A percentile compares a stretch with the other conserved stretches of the same genome.
Conservation (phyloP, 345 rosid species). For the Trapa incisa region DNA sequence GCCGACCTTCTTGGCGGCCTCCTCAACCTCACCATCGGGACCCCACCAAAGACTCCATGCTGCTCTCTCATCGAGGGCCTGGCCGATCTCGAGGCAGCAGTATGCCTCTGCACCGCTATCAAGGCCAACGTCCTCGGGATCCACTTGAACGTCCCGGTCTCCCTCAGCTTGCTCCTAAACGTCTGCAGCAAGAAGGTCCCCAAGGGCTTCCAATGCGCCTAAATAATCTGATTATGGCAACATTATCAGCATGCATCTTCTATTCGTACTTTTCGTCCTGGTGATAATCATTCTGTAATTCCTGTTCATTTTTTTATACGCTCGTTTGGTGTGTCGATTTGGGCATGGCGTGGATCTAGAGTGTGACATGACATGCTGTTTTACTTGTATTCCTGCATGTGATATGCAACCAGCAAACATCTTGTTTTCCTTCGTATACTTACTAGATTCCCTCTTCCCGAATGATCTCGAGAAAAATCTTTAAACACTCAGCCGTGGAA, state of each 20-base stretch:
- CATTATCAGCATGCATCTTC: background rate
- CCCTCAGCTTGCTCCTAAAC: conserved; percentile 61
- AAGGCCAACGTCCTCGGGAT: conserved; percentile 59
- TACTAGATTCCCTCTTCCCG: too few species aligned
- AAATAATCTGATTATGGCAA: background rate
- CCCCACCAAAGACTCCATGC: conserved; percentile 48
- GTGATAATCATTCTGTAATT: too few species aligned
- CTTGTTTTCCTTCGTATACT: too few species aligned
- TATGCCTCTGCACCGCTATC: conserved; percentile 69
- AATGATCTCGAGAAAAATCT: too few species aligned
- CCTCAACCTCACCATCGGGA: conserved; percentile 40
- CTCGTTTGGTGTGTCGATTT: background rate
- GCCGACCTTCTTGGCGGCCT: conserved; percentile 41
- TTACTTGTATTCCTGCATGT: background rate
- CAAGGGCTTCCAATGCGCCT: conserved; percentile 48
- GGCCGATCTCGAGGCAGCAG: conserved; percentile 49
- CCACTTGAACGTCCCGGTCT: conserved; percentile 46
- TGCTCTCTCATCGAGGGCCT: conserved; percentile 54
- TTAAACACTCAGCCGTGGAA: too few species aligned
- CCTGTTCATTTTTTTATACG: too few species aligned
- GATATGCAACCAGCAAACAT: too few species aligned
- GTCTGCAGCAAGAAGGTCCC: conserved; percentile 59
- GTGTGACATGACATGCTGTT: background rate
- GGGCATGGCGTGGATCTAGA: background rate
- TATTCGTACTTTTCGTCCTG: background rate